A percentile compares a stretch with the other conserved stretches of the same genome.
Conservation (phyloP, 768 basidiomycete genomes). For the Arthromyces matolae region DNA sequence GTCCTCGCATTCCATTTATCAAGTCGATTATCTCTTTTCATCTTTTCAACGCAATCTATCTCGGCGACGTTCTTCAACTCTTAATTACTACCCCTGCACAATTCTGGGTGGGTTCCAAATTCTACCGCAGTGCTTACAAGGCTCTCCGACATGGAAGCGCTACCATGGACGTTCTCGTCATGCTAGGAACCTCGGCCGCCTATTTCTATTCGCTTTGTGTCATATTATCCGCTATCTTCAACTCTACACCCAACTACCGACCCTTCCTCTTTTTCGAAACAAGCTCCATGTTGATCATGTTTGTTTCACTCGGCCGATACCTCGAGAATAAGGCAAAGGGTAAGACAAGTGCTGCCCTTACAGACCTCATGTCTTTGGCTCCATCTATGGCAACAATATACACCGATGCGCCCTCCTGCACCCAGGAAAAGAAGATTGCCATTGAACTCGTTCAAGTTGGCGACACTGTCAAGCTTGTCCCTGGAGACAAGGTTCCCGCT, state of each 20-base stretch:
- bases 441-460: constrained; percentile 95
- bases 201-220: constrained; percentile 83
- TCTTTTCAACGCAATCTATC: constrained; percentile 65
- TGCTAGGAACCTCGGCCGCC: constrained; percentile 91
- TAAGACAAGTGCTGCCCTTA: constrained; percentile 92
- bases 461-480: constrained; percentile 89
- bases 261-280: constrained; percentile 97
- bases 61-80: constrained; percentile 77
- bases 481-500: constrained; percentile 94
- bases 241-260: constrained; percentile 60
- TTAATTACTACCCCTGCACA: constrained; percentile 87
- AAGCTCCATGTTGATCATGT: constrained; percentile 97
- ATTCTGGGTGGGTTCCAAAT: constrained; percentile 84
- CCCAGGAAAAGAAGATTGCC: constrained; percentile 84
- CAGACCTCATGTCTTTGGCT: constrained; percentile 92
- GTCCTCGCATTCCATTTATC: constrained; percentile 62
- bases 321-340: constrained; percentile 97
- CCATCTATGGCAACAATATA: constrained; percentile 97
- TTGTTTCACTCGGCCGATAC: constrained; percentile 92
- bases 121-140: constrained; percentile 89
- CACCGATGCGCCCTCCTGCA: constrained; percentile 76
- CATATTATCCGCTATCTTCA: constrained; percentile 64
- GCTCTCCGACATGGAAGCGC: constrained; percentile 84
- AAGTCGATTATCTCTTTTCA: constrained; percentile 45
- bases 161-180: constrained; percentile 98